Evolutionary conservation across 2,329 filamentous ascomycete genomes (phyloP), one percentile per base, ranked within the genome.

Genomic region (Stagonosporopsis chrysanthemi): DNA sequence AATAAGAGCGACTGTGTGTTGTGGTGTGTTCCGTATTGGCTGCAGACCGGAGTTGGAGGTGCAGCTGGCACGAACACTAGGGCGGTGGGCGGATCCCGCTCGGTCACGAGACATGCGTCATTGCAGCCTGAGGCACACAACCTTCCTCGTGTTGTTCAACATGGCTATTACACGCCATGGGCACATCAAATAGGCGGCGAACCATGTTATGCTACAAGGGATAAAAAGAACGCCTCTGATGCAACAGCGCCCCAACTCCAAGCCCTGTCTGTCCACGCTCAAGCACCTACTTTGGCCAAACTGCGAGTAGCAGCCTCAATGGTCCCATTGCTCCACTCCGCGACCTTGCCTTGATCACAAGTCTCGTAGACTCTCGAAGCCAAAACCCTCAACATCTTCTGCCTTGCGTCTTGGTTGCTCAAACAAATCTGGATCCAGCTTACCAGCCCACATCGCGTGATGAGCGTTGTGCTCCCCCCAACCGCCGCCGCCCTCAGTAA

Each of bases 391-490:
- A 86, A 78, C 23, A 86, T 75, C 17, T 74, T 77, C 62, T 85
- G 83, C 15, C 83, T 80, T 41, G 76, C 73, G 47, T 78, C 81
- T 3, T 79, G 75, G 4, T 62, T 63, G 15, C 81, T 82, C 33
- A 84, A 74, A 66, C 86, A 85, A 57, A 84, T 83, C 56, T 88
- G 83, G 8, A 94, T 80, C 92, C 92, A 96, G 63, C 84, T 88
- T 50, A 94, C 74, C 19, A 90, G 79, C 15, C 90, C 91, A 40
- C 89, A 88, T 54, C 92, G 82, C 1, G 92, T 96, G 35, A 92
- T 83, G 42, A 96, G 80, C n/a, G 90, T 94, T 4, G 88, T 90
- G 74, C 90, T 91, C 1, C 90, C 92, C 1, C 85, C 87, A 28
- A 87, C 84, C 29, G 93, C 83, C 0, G 86, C 87, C 2, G 88